phyloP scores from a whole-genome alignment of 225 moss, liverwort and hornwort species.

The Climacium dendroides region DNA sequence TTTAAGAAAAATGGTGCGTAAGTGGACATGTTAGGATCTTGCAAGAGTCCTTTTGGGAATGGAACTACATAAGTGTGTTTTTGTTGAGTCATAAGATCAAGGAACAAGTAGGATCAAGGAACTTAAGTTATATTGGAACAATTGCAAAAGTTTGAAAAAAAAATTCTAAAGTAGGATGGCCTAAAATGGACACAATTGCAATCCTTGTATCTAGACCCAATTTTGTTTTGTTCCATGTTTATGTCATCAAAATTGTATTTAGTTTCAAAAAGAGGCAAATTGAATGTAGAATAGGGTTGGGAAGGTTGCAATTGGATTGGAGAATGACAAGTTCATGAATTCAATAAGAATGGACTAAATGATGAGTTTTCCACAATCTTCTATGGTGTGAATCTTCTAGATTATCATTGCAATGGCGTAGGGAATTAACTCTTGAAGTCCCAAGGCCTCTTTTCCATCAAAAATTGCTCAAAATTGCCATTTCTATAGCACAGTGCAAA shows the following conservation, averaged over 20 bases:
- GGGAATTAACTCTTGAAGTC: too few relatives aligned
- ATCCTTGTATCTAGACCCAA: rapidly evolving
- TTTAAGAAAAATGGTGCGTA: not conserved
- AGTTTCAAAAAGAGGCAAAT: not conserved
- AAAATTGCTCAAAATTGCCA: too few relatives aligned
- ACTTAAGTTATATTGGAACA: too few relatives aligned
- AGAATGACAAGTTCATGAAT: not conserved
- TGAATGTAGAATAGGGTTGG: not conserved
- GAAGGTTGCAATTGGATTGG: too few relatives aligned
- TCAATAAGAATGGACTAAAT: not conserved
- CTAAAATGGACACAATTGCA: not conserved
- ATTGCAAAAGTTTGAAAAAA: not conserved
- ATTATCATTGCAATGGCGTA: not conserved
- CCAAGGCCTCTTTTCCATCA: too few relatives aligned
- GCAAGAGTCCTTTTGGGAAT: not conserved
- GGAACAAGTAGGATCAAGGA: too few relatives aligned
- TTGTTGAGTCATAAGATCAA: too few relatives aligned
- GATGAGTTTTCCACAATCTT: not conserved
- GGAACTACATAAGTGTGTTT: not conserved
- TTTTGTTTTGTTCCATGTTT: not conserved
- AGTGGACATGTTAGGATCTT: not conserved
- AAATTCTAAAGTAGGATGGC: too few relatives aligned
- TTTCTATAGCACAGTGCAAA: too few relatives aligned
- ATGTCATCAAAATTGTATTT: not conserved
- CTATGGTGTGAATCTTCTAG: not conserved